These are phyloP conservation scores for Dicorynia guianensis DNA, from an alignment of 306 rosid genomes.

Conservation along the genomic window DNA sequence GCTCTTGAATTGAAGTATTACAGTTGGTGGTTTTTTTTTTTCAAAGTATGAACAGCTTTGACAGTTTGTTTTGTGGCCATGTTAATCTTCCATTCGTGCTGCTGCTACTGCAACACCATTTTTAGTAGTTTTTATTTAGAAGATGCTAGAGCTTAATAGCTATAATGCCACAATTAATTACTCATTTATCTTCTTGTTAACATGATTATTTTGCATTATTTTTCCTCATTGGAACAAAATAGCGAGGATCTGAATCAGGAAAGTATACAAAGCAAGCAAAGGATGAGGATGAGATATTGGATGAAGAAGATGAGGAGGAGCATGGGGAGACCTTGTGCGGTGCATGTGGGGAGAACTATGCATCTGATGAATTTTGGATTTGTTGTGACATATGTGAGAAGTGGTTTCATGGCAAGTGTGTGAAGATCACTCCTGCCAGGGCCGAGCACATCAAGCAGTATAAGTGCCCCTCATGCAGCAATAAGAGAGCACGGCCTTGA, in stretches of 20 bases:
- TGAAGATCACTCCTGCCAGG: conserved; percentile 51
- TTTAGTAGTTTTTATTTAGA: neutral
- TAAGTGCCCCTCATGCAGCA: conserved; percentile 57
- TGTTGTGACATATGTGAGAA: conserved; percentile 70
- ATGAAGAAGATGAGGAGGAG: conserved; percentile 55
- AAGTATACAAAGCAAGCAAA: conserved; percentile 50
- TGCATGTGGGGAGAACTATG: conserved; percentile 47
- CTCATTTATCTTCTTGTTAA: conserved; percentile 3
- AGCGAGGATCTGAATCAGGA: conserved; percentile 55
- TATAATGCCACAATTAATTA: conserved; percentile 1
- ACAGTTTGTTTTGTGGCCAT: neutral
- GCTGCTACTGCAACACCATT: too few species aligned
- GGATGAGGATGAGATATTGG: conserved; percentile 55
- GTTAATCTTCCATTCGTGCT: too few species aligned
- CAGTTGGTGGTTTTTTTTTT: neutral
- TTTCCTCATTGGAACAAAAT: conserved; percentile 35
- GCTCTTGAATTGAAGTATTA: neutral
- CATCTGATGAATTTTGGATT: conserved; percentile 50
- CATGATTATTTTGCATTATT: neutral
- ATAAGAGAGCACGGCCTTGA: conserved; percentile 58
- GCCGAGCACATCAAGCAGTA: conserved; percentile 55
- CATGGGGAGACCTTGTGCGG: conserved; percentile 52
- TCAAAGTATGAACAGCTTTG: neutral
- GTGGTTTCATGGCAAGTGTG: conserved; percentile 59
- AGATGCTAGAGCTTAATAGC: neutral